Evolutionary conservation across 495 filamentous ascomycete species (phyloP).

Genomic region (Rhypophila decipiens): DNA sequence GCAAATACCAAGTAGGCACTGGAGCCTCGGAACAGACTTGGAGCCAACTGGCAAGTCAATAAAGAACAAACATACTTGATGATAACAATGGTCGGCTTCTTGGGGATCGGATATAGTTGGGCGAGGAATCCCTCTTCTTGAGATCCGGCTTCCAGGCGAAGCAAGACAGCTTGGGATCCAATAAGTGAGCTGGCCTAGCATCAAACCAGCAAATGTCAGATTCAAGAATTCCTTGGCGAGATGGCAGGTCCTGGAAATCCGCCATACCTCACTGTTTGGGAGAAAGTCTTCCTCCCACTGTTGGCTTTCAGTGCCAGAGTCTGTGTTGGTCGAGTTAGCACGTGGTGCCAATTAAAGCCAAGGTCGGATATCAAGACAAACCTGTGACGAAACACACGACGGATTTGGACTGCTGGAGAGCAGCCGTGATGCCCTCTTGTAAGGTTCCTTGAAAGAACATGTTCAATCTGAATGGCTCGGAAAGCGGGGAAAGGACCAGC

Average conservation of each 20-base stretch:
- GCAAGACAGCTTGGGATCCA: slow-evolving; percentile 51
- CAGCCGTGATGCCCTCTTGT: slow-evolving; percentile 68
- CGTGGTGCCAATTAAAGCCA: not conserved
- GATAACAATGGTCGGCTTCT: slow-evolving; percentile 67
- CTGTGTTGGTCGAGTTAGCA: slow-evolving; percentile 26
- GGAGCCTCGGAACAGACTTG: too few species aligned
- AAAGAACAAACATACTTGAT: slow-evolving; percentile 70
- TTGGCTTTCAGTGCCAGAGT: slow-evolving; percentile 57
- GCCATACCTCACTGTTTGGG: slow-evolving; percentile 48
- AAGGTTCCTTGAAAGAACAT: slow-evolving; percentile 80
- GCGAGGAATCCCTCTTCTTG: slow-evolving; percentile 74
- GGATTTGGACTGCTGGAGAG: slow-evolving; percentile 53
- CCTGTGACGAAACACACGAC: slow-evolving; percentile 47
- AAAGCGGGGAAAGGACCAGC: too few species aligned
- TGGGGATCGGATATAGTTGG: slow-evolving; percentile 69
- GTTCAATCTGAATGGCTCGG: too few species aligned
- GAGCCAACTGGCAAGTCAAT: too few species aligned
- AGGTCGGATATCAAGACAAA: slow-evolving; percentile 11
- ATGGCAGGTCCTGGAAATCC: not conserved
- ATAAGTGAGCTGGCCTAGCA: slow-evolving; percentile 44
- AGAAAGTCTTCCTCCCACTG: slow-evolving; percentile 76
- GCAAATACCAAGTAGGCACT: not conserved
- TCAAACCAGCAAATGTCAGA: not conserved
- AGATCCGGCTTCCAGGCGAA: slow-evolving; percentile 63
- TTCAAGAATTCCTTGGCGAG: not conserved